phyloP scores from a whole-genome alignment of 2,329 filamentous ascomycete species.

The Alternaria gaisen region DNA sequence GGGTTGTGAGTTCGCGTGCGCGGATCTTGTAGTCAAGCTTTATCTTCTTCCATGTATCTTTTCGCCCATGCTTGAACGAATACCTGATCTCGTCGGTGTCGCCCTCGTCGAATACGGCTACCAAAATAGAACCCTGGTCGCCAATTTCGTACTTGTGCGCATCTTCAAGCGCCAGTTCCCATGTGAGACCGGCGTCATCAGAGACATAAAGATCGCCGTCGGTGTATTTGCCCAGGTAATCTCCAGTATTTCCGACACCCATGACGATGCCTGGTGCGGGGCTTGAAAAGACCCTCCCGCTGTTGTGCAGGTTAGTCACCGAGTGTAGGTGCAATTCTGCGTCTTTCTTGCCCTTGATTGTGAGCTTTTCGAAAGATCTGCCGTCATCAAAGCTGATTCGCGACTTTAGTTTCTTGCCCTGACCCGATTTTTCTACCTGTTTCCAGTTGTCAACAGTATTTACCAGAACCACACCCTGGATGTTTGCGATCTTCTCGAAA shows the following conservation, averaged over 20 bases:
- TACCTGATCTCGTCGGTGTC: constrained; percentile 73
- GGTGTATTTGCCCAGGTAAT: constrained; percentile 72
- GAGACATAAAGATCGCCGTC: constrained; percentile 88
- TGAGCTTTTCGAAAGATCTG: constrained; percentile 79
- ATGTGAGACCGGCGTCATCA: constrained; percentile 87
- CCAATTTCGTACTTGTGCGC: constrained; percentile 97
- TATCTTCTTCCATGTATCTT: constrained; percentile 73
- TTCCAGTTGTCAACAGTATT: constrained; percentile 90
- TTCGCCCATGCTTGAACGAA: constrained; percentile 87
- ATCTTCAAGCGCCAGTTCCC: constrained; percentile 77
- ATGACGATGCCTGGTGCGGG: constrained; percentile 92
- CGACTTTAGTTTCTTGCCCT: constrained; percentile 74
- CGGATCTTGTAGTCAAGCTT: constrained; percentile 74
- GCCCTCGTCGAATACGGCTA: constrained; percentile 77
- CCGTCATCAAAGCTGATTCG: constrained; percentile 96
- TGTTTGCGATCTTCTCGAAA: constrained; percentile 91
- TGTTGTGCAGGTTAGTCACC: constrained; percentile 82
- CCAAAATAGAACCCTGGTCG: constrained; percentile 86
- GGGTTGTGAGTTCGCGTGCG: constrained; percentile 81
- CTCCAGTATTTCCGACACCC: constrained; percentile 90
- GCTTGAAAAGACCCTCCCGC: constrained; percentile 90
- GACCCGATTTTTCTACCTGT: constrained; percentile 66
- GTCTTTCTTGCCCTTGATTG: constrained; percentile 69
- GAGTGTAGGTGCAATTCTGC: constrained; percentile 87
- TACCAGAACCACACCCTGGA: constrained; percentile 90